phyloP scores from a whole-genome alignment of 805 yeast genomes.

The Saccharomycopsis babjevae region DNA sequence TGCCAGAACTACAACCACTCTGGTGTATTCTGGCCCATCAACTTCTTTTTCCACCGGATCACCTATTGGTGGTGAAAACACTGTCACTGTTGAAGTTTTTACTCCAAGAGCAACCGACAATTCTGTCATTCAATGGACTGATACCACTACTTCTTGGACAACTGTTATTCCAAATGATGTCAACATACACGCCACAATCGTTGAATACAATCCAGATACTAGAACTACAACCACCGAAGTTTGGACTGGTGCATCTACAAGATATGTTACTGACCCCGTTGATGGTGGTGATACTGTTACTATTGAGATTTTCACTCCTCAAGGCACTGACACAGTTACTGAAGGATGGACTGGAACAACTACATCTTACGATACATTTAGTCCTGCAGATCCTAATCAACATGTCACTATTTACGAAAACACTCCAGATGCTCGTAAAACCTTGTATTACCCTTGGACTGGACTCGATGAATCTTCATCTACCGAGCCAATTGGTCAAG shows the following conservation, averaged over 20 bases:
- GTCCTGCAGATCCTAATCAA: not conserved
- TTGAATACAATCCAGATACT: too few species aligned
- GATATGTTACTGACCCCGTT: too few species aligned
- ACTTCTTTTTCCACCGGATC: not conserved
- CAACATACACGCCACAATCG: conserved; percentile 10
- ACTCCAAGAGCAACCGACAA: not conserved
- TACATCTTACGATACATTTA: not conserved
- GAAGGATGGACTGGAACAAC: not conserved
- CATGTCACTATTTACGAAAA: not conserved
- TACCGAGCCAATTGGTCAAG: not conserved
- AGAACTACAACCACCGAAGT: not conserved
- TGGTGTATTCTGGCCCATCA: not conserved
- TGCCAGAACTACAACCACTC: too few species aligned
- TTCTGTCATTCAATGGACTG: not conserved
- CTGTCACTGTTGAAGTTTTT: not conserved
- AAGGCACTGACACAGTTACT: too few species aligned
- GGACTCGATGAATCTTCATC: not conserved
- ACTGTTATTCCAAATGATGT: conserved; percentile 2
- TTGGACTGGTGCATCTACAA: not conserved
- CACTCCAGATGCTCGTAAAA: not conserved
- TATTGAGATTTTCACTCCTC: too few species aligned
- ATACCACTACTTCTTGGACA: conserved; percentile 1
- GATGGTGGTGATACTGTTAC: too few species aligned
- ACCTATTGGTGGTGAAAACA: not conserved
- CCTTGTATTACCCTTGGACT: not conserved